phyloP scores from a whole-genome alignment of 1,284 basidiomycete species.

The Spongispora temasekensis region DNA sequence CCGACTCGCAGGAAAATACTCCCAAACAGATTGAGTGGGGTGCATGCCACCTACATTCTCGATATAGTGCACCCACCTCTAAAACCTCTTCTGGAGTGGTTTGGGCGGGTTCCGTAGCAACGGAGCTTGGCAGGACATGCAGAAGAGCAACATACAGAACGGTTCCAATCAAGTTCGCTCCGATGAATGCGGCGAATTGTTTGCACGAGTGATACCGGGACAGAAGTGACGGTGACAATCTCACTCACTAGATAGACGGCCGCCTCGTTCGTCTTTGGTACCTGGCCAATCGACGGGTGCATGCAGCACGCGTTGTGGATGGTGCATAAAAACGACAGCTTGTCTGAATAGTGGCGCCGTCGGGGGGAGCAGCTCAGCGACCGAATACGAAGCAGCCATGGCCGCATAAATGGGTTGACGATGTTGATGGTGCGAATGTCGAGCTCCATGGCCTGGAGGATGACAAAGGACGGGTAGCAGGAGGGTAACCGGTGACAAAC shows the following conservation, averaged over 20 bases:
- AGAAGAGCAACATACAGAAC: constrained; percentile 40
- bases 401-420: constrained; percentile 86
- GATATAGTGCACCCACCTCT: constrained; percentile 73
- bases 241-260: constrained; percentile 54
- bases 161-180: constrained; percentile 44
- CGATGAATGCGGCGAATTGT: constrained; percentile 53
- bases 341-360: constrained; percentile 49
- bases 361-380: constrained; percentile 20
- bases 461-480: constrained; percentile 77
- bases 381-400: constrained; percentile 51
- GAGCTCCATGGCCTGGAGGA: constrained; percentile 77
- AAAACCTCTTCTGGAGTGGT: constrained; percentile 54
- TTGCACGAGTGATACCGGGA: constrained; percentile 69
- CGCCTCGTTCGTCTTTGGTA: constrained; percentile 51
- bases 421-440: constrained; percentile 83
- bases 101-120: not conserved
- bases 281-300: constrained; percentile 61
- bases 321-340: constrained; percentile 62
- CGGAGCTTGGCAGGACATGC: constrained; percentile 2
- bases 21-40: constrained; percentile 70
- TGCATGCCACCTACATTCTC: constrained; percentile 73
- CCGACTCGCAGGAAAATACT: constrained; percentile 42
- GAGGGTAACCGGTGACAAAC: constrained; percentile 61
- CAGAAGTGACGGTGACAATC: constrained; percentile 68
- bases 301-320: constrained; percentile 77